phyloP scores from a whole-genome alignment of 2,329 filamentous ascomycete species.

The Lecanicillium sp. region DNA sequence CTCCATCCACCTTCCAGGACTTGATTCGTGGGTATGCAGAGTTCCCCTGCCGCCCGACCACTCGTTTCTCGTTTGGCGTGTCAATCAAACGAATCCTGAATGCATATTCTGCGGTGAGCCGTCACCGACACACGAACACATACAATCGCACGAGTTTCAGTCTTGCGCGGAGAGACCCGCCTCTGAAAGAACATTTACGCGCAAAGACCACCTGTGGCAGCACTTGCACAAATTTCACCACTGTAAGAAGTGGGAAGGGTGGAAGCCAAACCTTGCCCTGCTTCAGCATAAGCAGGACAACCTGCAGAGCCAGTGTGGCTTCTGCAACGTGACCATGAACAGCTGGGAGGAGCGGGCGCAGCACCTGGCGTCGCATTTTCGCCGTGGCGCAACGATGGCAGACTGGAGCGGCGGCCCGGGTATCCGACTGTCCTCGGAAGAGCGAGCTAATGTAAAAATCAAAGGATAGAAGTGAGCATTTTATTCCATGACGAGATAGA shows the following conservation, averaged over 20 bases:
- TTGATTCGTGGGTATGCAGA: slow-evolving; percentile 44
- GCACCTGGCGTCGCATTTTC: slow-evolving; percentile 26
- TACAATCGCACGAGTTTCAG: slow-evolving; percentile 36
- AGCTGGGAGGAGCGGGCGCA: slow-evolving; percentile 25
- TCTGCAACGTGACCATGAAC: slow-evolving; percentile 21
- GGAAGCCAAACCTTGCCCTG: slow-evolving; percentile 36
- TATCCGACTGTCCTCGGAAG: slow-evolving; percentile 4
- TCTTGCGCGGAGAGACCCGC: slow-evolving; percentile 43
- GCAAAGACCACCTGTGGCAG: slow-evolving; percentile 38
- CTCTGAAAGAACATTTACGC: slow-evolving; percentile 36
- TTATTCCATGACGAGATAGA: background rate
- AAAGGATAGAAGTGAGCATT: background rate
- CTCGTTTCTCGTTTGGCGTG: slow-evolving; percentile 42
- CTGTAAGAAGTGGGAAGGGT: slow-evolving; percentile 41
- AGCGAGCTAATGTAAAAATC: background rate
- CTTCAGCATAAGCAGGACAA: slow-evolving; percentile 26
- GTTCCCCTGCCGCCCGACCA: slow-evolving; percentile 28
- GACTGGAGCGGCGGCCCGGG: slow-evolving; percentile 12
- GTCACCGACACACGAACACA: slow-evolving; percentile 29
- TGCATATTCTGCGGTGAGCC: slow-evolving; percentile 34
- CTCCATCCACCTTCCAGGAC: slow-evolving; percentile 40
- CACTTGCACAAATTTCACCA: slow-evolving; percentile 37
- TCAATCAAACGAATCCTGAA: slow-evolving; percentile 36
- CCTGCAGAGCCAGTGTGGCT: slow-evolving; percentile 25
- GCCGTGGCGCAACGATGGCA: slow-evolving; percentile 24